These are phyloP conservation scores for Aspergillus avenaceus DNA, from an alignment of 495 filamentous ascomycete species.

Conservation along the genomic window DNA sequence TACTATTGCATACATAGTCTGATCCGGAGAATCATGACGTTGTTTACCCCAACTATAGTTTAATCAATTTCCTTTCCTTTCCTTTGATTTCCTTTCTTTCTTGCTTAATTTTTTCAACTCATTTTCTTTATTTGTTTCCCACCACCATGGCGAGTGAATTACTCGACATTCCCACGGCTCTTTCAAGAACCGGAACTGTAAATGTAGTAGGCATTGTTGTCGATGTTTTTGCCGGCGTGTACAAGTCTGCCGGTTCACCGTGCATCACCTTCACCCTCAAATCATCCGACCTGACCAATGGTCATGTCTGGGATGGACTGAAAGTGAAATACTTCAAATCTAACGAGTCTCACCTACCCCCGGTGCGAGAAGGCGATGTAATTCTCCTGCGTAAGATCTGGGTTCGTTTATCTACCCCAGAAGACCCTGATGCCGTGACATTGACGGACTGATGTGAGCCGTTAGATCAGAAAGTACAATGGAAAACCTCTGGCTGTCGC, in stretches of 20 bases:
- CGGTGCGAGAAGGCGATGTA: constrained; percentile 40
- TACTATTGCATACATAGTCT: no score
- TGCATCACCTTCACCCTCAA: constrained; percentile 47
- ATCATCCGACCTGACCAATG: constrained; percentile 32
- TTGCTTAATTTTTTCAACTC: no score
- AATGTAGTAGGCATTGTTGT: constrained; percentile 49
- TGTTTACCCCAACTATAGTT: no score
- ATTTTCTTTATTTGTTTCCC: no score
- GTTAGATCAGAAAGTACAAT: constrained; percentile 25
- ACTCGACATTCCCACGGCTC: constrained; percentile 37
- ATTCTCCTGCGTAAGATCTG: constrained; percentile 39
- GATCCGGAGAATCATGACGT: no score
- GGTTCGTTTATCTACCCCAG: constrained; percentile 21
- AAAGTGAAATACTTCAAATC: constrained; percentile 50
- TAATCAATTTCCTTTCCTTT: no score
- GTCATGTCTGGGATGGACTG: constrained; percentile 35
- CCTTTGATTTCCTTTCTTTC: no score
- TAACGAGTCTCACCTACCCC: constrained; percentile 32
- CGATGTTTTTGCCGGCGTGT: constrained; percentile 30
- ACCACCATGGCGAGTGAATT: no score
- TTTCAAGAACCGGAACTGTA: constrained; percentile 18
- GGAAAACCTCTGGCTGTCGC: constrained; percentile 24
- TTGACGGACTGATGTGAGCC: neutral
- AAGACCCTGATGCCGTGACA: neutral
- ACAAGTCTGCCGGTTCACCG: constrained; percentile 26